A percentile compares a stretch with the other conserved stretches of the same genome.
Conservation (phyloP, 345 rosid genomes). For the Hypericum androsaemum region DNA sequence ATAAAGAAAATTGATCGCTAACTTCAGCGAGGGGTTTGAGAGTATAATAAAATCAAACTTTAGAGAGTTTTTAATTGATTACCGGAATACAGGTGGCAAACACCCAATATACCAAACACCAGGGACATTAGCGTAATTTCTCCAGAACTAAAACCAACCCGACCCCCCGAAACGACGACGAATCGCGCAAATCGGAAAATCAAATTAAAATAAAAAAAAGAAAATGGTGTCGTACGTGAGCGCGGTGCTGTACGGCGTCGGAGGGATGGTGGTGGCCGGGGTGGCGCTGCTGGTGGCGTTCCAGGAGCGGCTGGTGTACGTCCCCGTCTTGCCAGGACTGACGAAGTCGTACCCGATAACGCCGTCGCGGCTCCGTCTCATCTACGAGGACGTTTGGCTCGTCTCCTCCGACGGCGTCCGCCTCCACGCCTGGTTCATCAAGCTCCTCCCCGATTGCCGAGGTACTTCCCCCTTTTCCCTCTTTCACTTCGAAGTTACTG, state of each 20-base stretch:
- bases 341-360: conserved; percentile 75
- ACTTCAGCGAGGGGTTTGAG: too few species aligned
- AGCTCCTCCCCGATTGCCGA: conserved; percentile 62
- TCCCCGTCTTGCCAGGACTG: conserved; percentile 88
- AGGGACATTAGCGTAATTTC: too few species aligned
- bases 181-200: too few species aligned
- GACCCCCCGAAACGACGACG: too few species aligned
- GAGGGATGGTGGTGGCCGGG: conserved; percentile 79
- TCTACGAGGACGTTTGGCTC: conserved; percentile 93
- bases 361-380: conserved; percentile 70
- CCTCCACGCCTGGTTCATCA: conserved; percentile 97
- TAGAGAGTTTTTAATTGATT: too few species aligned
- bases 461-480: conserved; percentile 35
- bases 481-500: too few species aligned
- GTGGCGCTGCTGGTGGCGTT: conserved; percentile 87
- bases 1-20: too few species aligned
- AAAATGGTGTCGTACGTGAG: conserved; percentile 71
- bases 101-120: too few species aligned
- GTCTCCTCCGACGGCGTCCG: conserved; percentile 81
- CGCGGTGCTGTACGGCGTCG: conserved; percentile 73
- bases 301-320: conserved; percentile 92
- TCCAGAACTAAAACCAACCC: too few species aligned
- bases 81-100: too few species aligned
- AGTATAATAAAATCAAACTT: too few species aligned
- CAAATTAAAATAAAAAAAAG: too few species aligned